Evolutionary conservation across 2,329 filamentous ascomycete species (phyloP).

Genomic region (Pseudocercospora pini-densiflorae): DNA sequence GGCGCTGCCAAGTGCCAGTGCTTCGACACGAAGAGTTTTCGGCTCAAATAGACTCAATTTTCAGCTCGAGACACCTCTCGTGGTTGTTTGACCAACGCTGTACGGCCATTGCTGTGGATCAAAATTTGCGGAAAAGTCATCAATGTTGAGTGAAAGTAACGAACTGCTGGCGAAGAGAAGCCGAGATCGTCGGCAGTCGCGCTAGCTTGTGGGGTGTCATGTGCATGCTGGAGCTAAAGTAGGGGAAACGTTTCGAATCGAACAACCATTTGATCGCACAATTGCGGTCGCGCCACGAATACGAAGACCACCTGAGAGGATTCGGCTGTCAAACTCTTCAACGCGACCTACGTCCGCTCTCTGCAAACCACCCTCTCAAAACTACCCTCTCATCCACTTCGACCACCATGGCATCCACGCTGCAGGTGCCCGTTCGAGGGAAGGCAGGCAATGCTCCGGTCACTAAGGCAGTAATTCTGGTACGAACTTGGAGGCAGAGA

Average conservation of each 20-base stretch:
- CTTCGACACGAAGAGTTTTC: too few species aligned
- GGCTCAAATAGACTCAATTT: too few species aligned
- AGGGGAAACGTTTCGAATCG: not conserved
- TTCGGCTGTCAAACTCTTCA: not conserved
- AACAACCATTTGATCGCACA: not conserved
- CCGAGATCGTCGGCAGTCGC: not conserved
- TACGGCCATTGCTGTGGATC: too few species aligned
- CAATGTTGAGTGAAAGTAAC: not conserved
- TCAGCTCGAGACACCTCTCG: too few species aligned
- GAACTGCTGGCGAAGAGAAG: not conserved
- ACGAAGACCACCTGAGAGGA: not conserved
- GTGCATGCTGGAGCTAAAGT: not conserved
- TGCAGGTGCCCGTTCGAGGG: slow-evolving; percentile 39
- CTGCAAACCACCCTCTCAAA: not conserved
- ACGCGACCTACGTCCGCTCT: not conserved
- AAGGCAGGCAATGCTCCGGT: slow-evolving; percentile 54
- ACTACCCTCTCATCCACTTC: not conserved
- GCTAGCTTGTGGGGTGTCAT: not conserved
- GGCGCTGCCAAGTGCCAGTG: too few species aligned
- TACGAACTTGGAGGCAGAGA: slow-evolving; percentile 52
- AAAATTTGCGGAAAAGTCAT: not conserved
- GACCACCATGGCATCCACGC: slow-evolving; percentile 28
- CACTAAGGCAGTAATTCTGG: slow-evolving; percentile 95
- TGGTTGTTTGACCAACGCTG: too few species aligned
- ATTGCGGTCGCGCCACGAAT: not conserved